Evolutionary conservation across 2,329 filamentous ascomycete genomes (phyloP).

Genomic region (Zarea fungicola): DNA sequence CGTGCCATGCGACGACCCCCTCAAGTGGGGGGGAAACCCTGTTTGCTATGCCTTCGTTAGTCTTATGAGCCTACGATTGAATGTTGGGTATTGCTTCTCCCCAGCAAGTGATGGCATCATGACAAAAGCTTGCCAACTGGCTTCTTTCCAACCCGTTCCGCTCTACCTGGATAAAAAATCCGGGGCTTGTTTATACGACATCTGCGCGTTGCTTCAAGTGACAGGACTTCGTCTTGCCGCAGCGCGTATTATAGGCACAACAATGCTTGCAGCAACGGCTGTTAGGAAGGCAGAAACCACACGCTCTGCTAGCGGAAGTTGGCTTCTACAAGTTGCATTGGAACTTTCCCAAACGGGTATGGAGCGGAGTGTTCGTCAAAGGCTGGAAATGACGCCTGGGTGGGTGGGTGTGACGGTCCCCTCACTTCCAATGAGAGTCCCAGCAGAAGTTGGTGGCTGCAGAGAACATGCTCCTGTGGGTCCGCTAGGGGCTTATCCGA

Average conservation of each 20-base stretch:
- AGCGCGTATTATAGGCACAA: not conserved
- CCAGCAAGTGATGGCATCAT: too few species aligned
- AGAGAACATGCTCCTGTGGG: conserved; percentile 5
- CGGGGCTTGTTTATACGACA: too few species aligned
- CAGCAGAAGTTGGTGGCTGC: conserved; percentile 6
- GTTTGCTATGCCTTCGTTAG: too few species aligned
- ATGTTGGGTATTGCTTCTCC: too few species aligned
- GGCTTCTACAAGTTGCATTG: not conserved
- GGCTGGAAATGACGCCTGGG: not conserved
- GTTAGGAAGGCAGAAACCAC: not conserved
- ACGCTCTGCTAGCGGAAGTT: not conserved
- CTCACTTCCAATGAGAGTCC: not conserved
- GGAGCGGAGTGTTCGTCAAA: not conserved
- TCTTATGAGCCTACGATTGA: too few species aligned
- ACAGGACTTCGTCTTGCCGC: not conserved
- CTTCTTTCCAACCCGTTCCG: too few species aligned
- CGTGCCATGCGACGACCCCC: too few species aligned
- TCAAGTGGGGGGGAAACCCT: too few species aligned
- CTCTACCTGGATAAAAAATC: too few species aligned
- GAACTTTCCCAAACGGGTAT: conserved; percentile 13
- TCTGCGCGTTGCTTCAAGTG: conserved; percentile 2
- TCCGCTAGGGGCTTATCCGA: conserved; percentile 12
- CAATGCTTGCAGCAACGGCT: not conserved
- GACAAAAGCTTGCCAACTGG: too few species aligned
- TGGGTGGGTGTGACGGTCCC: not conserved